Conservation (phyloP, 73 alveolate species). For the Uronychia binucleata region DNA sequence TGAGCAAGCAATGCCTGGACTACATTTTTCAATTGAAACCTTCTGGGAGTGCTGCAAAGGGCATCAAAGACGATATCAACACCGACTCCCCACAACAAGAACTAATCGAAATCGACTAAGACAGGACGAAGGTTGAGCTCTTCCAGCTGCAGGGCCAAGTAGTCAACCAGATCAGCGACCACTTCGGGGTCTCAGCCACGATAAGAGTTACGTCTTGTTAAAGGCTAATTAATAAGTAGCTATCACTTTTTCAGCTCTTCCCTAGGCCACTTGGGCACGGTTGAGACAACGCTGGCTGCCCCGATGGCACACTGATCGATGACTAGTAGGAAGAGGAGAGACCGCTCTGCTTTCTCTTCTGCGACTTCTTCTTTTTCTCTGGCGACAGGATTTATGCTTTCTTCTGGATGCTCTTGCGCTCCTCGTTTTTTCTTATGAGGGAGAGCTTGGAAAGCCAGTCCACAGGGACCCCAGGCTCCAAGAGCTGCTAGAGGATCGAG, state of each 20-base stretch:
- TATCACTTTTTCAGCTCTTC: too few relatives aligned
- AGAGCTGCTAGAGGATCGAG: not conserved
- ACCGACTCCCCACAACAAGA: not conserved
- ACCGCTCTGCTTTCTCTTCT: not conserved
- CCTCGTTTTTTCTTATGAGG: not conserved
- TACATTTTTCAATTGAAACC: not conserved
- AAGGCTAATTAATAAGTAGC: not conserved
- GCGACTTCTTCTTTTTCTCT: not conserved
- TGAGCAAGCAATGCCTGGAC: not conserved
- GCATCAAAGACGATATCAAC: not conserved
- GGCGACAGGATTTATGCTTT: not conserved
- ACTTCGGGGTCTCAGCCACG: not conserved
- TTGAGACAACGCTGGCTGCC: too few relatives aligned
- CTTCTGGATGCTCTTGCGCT: not conserved
- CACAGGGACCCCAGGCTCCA: not conserved
- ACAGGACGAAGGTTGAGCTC: not conserved
- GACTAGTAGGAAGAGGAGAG: not conserved
- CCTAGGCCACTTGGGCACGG: too few relatives aligned
- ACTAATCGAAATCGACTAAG: not conserved
- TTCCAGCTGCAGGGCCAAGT: not conserved
- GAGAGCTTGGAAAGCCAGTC: not conserved
- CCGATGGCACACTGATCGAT: too few relatives aligned
- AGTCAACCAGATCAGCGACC: not conserved
- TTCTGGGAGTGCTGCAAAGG: not conserved
- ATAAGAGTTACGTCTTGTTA: not conserved